Evolutionary conservation across 2,329 filamentous ascomycete species (phyloP).

Genomic region (Colletotrichum eremochloae): DNA sequence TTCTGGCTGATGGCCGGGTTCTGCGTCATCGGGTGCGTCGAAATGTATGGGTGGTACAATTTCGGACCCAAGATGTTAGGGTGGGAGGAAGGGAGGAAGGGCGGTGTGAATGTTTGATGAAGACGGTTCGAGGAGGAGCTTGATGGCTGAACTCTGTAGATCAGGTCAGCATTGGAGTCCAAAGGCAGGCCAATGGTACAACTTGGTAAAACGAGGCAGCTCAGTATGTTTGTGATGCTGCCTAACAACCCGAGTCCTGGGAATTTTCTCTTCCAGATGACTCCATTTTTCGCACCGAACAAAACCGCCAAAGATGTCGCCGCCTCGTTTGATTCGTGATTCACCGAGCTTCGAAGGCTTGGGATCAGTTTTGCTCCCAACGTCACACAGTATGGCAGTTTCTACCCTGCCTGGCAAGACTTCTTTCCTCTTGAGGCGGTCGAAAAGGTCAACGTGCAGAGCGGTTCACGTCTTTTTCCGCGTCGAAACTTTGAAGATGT

Average conservation of each 20-base stretch:
- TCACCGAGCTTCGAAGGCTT: conserved; percentile 14
- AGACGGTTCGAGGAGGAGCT: not conserved
- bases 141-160: not conserved
- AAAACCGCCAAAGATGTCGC: conserved; percentile 27
- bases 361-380: conserved; percentile 19
- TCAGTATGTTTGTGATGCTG: conserved; percentile 3
- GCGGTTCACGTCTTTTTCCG: conserved; percentile 25
- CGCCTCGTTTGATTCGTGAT: conserved; percentile 24
- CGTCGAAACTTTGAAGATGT: conserved; percentile 22
- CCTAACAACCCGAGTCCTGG: conserved; percentile 26
- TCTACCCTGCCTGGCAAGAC: conserved; percentile 35
- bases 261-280: conserved; percentile 30
- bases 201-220: not conserved
- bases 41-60: conserved; percentile 44
- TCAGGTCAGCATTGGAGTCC: not conserved
- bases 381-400: conserved; percentile 26
- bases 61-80: conserved; percentile 45
- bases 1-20: conserved; percentile 39
- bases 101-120: not conserved
- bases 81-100: conserved; percentile 19
- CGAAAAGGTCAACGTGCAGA: conserved; percentile 30
- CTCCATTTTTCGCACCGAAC: conserved; percentile 39
- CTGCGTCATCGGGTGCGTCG: conserved; percentile 37
- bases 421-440: conserved; percentile 23
- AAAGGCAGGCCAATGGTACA: not conserved